Base-by-base conservation (phyloP, 495 filamentous ascomycete species). In the Daldinia vernicosa region DNA sequence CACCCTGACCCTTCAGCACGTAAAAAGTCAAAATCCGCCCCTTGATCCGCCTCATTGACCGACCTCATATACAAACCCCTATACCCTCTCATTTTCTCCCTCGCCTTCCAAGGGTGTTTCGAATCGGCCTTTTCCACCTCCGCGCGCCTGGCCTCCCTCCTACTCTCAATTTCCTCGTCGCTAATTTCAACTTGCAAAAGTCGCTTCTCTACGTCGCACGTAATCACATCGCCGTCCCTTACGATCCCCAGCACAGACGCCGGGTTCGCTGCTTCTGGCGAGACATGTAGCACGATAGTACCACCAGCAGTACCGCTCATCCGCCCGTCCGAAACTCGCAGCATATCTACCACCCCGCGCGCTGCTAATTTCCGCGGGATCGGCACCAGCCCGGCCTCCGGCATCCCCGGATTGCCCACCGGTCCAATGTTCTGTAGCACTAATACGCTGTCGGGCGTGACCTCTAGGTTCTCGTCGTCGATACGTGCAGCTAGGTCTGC, bases 241-340 rank as follows among this genome's bases (percentile, higher is more conserved):
- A 91, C 81, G n/a, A 89, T 76, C 0, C 88, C 89, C 51, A 91
- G 80, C 30, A 85, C 85, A n/a, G 81, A 85, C 32, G 71, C 80
- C 8, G 87, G 84, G 35, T 88, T 73, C 4, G 82, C 88, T 35
- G 86, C 84, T 75, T 92, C 89, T 0, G 89, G 89, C 17, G 85
- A 86, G 2, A 91, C 82, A 74, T 91, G 89, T 40, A 92, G 77
- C 0, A 90, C 80, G n/a, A 92, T 89, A 0, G 88, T 91, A 1
- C 89, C 89, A 0, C 88, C 89, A 0, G 89, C 89, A 0, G 89
- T 92, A 0, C 89, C 89, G 37, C 85, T 88, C 88, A 92, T 91
- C 12, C 89, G 76, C 0, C 89, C 89, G 70, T 92, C 89, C 0
- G 86, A 89, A 1, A 92, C 75, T 0, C 89, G 79, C 40, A 92